Percentiles rank a stretch among this genome's conserved stretches.
phyloP scores from a whole-genome alignment of 148 eudicot species.

The Gaultheria prostrata region DNA sequence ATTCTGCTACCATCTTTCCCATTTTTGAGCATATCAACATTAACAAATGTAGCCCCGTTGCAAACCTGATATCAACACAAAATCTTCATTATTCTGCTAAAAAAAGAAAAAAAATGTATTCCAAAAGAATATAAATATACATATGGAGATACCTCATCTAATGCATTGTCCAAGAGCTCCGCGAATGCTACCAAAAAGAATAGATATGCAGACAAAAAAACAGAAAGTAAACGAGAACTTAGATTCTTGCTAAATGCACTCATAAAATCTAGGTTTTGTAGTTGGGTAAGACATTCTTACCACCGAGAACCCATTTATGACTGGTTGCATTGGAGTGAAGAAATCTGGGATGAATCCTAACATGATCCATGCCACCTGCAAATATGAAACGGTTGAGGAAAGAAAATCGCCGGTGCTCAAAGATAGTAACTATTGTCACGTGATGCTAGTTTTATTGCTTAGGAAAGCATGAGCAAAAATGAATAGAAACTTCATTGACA shows the following conservation, averaged over 20 bases:
- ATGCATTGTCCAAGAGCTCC: constrained; percentile 84
- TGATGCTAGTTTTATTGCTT: background rate
- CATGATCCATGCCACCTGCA: constrained; percentile 94
- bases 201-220: background rate
- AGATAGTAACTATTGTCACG: background rate
- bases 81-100: background rate
- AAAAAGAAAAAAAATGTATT: background rate
- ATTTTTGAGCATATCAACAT: constrained; percentile 67
- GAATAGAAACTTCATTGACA: background rate
- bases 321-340: constrained; percentile 98
- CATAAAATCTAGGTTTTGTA: background rate
- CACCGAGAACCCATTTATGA: constrained; percentile 96
- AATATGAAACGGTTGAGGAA: constrained; percentile 10
- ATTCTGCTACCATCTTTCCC: constrained; percentile 65
- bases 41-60: constrained; percentile 81
- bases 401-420: background rate
- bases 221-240: background rate
- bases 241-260: constrained; percentile 11
- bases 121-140: background rate
- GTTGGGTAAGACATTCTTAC: constrained; percentile 28
- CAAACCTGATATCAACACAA: constrained; percentile 44
- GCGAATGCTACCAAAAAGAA: constrained; percentile 67
- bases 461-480: background rate
- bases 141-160: constrained; percentile 74
- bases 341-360: constrained; percentile 95